A percentile compares a stretch with the other conserved stretches of the same genome.
phyloP scores from a whole-genome alignment of 345 rosid species.

The Eucalyptus paniculata region DNA sequence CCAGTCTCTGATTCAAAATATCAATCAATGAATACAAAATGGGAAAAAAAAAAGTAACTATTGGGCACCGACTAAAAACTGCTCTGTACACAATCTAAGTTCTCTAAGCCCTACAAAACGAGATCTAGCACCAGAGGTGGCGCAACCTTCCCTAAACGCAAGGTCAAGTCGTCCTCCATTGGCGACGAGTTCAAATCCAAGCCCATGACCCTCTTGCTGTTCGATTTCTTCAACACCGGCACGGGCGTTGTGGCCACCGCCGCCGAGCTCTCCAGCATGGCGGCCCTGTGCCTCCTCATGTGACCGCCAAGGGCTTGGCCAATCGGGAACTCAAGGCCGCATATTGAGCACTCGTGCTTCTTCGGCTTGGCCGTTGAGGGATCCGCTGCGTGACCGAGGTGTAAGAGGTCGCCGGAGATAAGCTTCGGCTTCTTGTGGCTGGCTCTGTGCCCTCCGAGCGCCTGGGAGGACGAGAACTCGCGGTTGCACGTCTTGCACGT shows the following conservation, averaged over 20 bases:
- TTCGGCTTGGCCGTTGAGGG: conserved; percentile 38
- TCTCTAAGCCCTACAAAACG: neutral
- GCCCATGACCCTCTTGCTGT: conserved; percentile 26
- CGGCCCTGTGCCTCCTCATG: conserved; percentile 70
- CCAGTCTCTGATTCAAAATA: neutral
- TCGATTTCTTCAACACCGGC: conserved; percentile 54
- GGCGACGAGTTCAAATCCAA: conserved; percentile 70
- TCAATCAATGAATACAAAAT: neutral
- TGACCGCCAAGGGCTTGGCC: conserved; percentile 97
- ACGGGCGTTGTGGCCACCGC: neutral
- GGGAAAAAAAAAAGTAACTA: neutral
- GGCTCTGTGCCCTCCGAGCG: conserved; percentile 86
- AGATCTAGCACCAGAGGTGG: neutral
- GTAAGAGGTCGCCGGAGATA: neutral
- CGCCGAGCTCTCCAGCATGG: neutral
- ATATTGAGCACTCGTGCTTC: conserved; percentile 75
- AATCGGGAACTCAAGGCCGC: conserved; percentile 65
- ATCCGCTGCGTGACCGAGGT: neutral
- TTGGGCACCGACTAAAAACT: neutral
- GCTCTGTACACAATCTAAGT: neutral
- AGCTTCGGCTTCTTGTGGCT: conserved; percentile 63
- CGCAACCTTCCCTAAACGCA: conserved; percentile 33
- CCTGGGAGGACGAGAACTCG: conserved; percentile 72
- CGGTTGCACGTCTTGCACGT: conserved; percentile 84
- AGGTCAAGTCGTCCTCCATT: conserved; percentile 43